Evolutionary conservation across 305 asterid species (phyloP).

Genomic region (Fraxinus ornus): DNA sequence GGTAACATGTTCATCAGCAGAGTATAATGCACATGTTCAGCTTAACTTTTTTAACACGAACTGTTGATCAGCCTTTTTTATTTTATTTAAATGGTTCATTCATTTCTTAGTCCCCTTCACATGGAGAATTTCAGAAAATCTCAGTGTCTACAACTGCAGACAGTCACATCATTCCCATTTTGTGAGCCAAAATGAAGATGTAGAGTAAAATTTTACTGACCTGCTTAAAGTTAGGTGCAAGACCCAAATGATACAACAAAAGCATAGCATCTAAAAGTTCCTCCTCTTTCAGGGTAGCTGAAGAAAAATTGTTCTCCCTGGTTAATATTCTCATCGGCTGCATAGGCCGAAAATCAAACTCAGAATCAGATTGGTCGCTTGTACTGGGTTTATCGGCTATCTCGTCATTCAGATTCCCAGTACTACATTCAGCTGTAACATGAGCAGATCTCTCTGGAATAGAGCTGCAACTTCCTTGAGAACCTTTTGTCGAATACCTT

Average conservation of each 20-base stretch:
- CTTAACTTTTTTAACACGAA: background rate
- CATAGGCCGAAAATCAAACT: conserved; percentile 65
- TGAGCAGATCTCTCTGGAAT: conserved; percentile 75
- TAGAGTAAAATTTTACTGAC: conserved; percentile 33
- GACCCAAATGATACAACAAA: conserved; percentile 83
- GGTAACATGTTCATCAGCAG: conserved; percentile 2
- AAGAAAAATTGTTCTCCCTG: conserved; percentile 56
- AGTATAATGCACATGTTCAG: conserved; percentile 6
- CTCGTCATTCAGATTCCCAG: conserved; percentile 73
- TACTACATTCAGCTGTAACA: conserved; percentile 74
- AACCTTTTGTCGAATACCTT: conserved; percentile 51
- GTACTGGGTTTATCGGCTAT: conserved; percentile 88
- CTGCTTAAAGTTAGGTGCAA: conserved; percentile 96
- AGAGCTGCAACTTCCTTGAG: conserved; percentile 73
- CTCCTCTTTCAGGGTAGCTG: conserved; percentile 83
- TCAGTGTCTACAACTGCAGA: background rate
- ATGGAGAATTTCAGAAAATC: background rate
- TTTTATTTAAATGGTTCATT: background rate
- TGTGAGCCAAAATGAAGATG: background rate
- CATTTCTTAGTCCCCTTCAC: background rate
- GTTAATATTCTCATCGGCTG: conserved; percentile 65
- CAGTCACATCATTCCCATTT: background rate
- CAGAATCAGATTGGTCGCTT: conserved; percentile 79
- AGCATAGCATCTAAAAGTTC: conserved; percentile 96
- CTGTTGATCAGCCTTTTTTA: conserved; percentile 5